Base-by-base conservation (phyloP, 1,284 basidiomycete genomes). In the Wallemia hederae region DNA sequence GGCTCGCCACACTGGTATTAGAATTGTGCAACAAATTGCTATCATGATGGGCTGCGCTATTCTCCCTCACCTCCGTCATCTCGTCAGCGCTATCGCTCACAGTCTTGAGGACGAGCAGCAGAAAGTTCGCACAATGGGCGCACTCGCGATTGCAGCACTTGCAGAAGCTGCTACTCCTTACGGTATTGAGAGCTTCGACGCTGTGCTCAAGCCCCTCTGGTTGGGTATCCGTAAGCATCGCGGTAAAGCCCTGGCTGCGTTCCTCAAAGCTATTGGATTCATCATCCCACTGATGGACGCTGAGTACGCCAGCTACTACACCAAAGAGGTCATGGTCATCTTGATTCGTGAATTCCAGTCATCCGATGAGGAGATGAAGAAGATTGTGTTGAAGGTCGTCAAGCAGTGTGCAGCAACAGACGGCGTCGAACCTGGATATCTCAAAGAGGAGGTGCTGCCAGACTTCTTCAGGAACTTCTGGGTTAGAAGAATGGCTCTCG, bases 21-120 rank as follows among this genome's bases (percentile, higher is more conserved):
- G 91, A 68, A 98, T 98, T 65, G 89, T 98, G 24, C 94, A 99
- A 73, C 94, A 98, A 71, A 98, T 99, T 62, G 91, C 94, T 24
- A 94, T 98, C 69, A 96, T 98, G 90, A 97, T 97, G 90, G 92
- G 94, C 24, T 97, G 92, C 67, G 94, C 92, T n/a, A 85, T 98
- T 31, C 78, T 98, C 2, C 94, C 94, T 19, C 94, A 98, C 71
- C 76, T 99, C 57, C 85, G 90, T 62, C 97, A 94, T 68, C 77
- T 98, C 31, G 92, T 98, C 55, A 88, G 96, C 65, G 91, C 91
- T 65, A 89, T 98, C 61, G 89, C 90, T 1, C 87, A 92, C 66
- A 94, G 94, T 24, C 76, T 98, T 57, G 82, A 88, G 58, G 94
- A 99, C 68, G 94, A 99, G 66, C 92, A 99, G 72, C 92, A 97